Percentiles rank a stretch among this genome's conserved stretches.
These are phyloP conservation scores for Suhomyces maxii DNA, from an alignment of 1,139 yeast species.

Conservation along the genomic window DNA sequence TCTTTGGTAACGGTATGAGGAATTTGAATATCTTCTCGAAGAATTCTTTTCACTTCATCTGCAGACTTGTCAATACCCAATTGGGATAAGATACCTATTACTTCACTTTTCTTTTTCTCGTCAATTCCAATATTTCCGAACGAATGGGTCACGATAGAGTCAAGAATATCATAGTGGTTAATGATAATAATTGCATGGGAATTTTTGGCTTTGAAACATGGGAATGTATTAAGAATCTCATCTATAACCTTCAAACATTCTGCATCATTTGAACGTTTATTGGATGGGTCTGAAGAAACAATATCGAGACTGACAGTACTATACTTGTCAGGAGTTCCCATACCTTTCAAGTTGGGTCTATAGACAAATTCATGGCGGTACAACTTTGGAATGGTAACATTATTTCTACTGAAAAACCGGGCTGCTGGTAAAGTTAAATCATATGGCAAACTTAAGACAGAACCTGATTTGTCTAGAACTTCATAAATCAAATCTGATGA, in stretches of 20 bases:
- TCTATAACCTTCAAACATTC: conserved; percentile 82
- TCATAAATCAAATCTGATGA: conserved; percentile 68
- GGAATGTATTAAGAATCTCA: conserved; percentile 64
- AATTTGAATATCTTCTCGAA: conserved; percentile 70
- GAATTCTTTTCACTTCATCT: conserved; percentile 62
- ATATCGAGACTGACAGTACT: conserved; percentile 88
- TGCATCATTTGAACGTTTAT: conserved; percentile 64
- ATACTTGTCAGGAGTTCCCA: conserved; percentile 75
- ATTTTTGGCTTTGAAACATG: conserved; percentile 54
- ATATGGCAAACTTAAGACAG: conserved; percentile 83
- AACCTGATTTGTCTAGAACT: conserved; percentile 80
- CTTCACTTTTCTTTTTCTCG: conserved; percentile 62
- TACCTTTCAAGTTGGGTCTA: conserved; percentile 54
- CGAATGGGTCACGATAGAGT: conserved; percentile 60
- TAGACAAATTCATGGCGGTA: conserved; percentile 80
- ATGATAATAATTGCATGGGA: conserved; percentile 58
- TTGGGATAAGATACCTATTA: conserved; percentile 71
- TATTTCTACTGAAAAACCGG: conserved; percentile 66
- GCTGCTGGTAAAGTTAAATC: conserved; percentile 91
- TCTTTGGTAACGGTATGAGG: conserved; percentile 84
- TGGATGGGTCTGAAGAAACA: conserved; percentile 50
- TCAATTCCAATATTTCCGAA: conserved; percentile 72
- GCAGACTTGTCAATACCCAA: conserved; percentile 69
- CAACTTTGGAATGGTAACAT: conserved; percentile 58
- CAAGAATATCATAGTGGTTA: conserved; percentile 79